Base-by-base conservation (phyloP, 164 flowering plant species). In the Malania oleifera region DNA sequence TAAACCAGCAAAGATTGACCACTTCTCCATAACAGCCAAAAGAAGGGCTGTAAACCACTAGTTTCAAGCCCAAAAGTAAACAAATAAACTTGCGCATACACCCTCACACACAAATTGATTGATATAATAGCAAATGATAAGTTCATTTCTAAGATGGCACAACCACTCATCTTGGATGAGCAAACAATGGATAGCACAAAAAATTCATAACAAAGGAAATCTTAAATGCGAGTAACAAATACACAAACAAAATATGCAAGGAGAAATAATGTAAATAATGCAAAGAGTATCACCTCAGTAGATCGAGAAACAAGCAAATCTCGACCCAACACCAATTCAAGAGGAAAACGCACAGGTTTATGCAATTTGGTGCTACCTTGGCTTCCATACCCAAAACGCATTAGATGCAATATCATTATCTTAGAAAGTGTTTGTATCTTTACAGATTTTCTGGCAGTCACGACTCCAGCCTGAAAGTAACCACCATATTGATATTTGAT, bases 371-470 rank as follows among this genome's bases (percentile, higher is more conserved):
- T 78, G 69, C 97, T 91, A 53, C 99, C 99, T 58, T 78, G 76
- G 73, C 75, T 81, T 65, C 93, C 95, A 76, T 86, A 95, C 60
- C 87, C 61, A 70, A 95, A 95, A n/a, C 99, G 89, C 96, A 80
- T 95, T 61, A 95, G 70, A 70, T 95, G 99, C 77, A 95, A 59
- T 61, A 95, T 84, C 99, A 95, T 73, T 52, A 95, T 76, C 80
- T 82, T 81, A 52, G 99, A 79, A 47, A 84, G 89, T n/a, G 67
- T 68, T 61, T 85, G 86, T 64, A 95, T 88, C 74, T 84, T 75
- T 7, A 87, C 67, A 35, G 91, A 81, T 65, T 91, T 95, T 64
- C 80, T 89, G 24, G 99, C 99, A 72, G 74, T 71, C 59, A 88
- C 99, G 10, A 87, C 73, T 31, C 80, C 83, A 60, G 74, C 80